Base-by-base conservation (phyloP, 768 basidiomycete species). In the Trametes cinnabarina region DNA sequence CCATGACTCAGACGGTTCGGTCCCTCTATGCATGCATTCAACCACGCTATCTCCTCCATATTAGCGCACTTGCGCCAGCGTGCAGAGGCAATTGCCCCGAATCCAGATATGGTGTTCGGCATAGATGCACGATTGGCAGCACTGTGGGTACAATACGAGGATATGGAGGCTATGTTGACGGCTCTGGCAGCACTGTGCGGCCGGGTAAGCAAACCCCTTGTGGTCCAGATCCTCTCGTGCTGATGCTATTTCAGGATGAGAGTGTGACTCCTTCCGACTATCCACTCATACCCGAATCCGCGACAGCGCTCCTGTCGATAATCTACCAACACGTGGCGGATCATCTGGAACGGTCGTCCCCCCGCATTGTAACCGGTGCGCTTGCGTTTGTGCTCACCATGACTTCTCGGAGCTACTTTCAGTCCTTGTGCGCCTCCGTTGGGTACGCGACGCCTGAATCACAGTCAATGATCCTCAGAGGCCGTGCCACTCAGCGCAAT, bases 311-410 rank as follows among this genome's bases (percentile, higher is more conserved):
- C 1, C 75, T 92, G 17, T 84, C 86, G 9, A 74, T 72, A 28
- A 76, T 92, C 55, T 90, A 90, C 66, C 65, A 77, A 9, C 78
- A 80, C 42, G 74, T 92, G 4, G 69, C 79, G 37, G 64, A 58
- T 1, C 84, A 87, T 56, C 61, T 88, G 22, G 81, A 83, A 44
- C 76, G 74, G 2, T 79, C 78, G 46, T 84, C 90, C 2, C 68
- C 78, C 0, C 72, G 66, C 3, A 63, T 66, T 15, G 73, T 87
- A 53, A 76, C 69, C 19, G 84, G 86, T 1, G 74, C 80, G 9
- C 72, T 89, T 41, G 88, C 90, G 0, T 88, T 82, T 61, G 78
- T 91, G n/a, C 73, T 93, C 37, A 82, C 86, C 0, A 73, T 73
- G 35, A 75, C 84, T 0, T 91, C 89, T 0, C 76, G 75, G 22